Base-by-base conservation (phyloP, 2,329 filamentous ascomycete genomes). In the Arthrobotrys musiformis region DNA sequence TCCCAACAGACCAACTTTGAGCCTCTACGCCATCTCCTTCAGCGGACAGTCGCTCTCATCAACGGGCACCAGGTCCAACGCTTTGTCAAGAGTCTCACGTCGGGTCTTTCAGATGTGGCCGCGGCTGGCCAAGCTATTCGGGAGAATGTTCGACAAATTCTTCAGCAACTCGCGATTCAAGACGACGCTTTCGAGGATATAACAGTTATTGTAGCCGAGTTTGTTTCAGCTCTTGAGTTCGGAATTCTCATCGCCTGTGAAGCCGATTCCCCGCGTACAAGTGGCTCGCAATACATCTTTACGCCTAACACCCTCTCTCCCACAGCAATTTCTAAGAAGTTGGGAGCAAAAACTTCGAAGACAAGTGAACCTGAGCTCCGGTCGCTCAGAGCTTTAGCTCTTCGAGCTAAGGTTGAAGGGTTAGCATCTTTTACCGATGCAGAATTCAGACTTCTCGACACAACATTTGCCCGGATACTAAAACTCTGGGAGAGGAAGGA, bases 141-240 rank as follows among this genome's bases (percentile, higher is more conserved):
- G 22, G 60, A 77, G 40, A 77, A 77, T 40, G 44, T 67, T 22
- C 66, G 44, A 22, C 73, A 77, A 62, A 70, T 77, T 28, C 28
- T 70, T 19, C 66, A 70, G 19, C 73, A 77, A 26, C 37, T 77
- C 9, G 33, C 52, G 26, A 42, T 56, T 7, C 73, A 77, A 35
- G 73, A 77, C n/a, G 73, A 77, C 8, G 30, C 42, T 11, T 77
- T 70, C 33, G 73, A 77, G 30, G 73, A 77, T 56, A 40, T 77
- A 9, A 70, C 73, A 2, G 33, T 46, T 11, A 67, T 77, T 28
- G 73, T 77, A 4, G 30, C 67, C 26, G 73, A 77, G 26, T 77
- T 77, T 50, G 60, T 70, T 19, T 22, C 50, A 37, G 48, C 58
- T 1, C 35, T 77, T 15, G 73, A 77, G 33, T 64, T 77, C 19